Base-by-base conservation (phyloP, 495 filamentous ascomycete species). In the Penicillium paradoxum region DNA sequence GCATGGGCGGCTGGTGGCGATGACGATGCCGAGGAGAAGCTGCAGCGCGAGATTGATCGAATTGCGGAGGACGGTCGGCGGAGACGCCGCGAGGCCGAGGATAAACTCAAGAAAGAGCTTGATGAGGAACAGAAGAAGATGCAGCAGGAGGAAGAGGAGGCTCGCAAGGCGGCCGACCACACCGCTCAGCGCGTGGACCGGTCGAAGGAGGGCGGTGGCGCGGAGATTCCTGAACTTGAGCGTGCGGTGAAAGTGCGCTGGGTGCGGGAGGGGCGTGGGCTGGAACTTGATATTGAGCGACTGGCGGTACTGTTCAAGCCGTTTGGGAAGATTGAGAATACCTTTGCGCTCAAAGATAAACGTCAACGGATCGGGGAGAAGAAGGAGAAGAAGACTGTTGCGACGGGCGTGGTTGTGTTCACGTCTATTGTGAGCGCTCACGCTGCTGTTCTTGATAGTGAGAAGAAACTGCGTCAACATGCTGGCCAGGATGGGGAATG, bases 1-100 rank as follows among this genome's bases (percentile, higher is more conserved):
- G 51, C 69, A 19, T 79, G 74, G 79, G 72, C 58, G 46, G 41
- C 57, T 24, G 55, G 58, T 27, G 65, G 49, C 13, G 80, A 81
- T 45, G 69, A 77, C 10, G 78, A 78, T 54, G 76, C 73, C 25
- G 81, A 86, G 62, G 77, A 75, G 57, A 82, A 78, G 57, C 60
- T 83, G 41, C 76, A 80, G 57, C 65, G 73, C 51, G 83, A 86
- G 65, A 75, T 88, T 54, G 74, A 77, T 55, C 71, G 80, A 36
- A 73, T 88, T 56, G 82, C 80, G 5, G 83, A 87, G 63, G 83
- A 88, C 64, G 82, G 81, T 40, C 73, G 73, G 53, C 75, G 80
- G 13, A 60, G 73, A 55, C 55, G 76, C 60, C 67, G 68, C 29
- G 78, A 81, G 60, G 76, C 75, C 8, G 65, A 76, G 65, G 75